Percentiles rank a stretch among this genome's conserved stretches.
Evolutionary conservation across 1,284 basidiomycete genomes (phyloP).

Genomic region (Peniophora sp.): DNA sequence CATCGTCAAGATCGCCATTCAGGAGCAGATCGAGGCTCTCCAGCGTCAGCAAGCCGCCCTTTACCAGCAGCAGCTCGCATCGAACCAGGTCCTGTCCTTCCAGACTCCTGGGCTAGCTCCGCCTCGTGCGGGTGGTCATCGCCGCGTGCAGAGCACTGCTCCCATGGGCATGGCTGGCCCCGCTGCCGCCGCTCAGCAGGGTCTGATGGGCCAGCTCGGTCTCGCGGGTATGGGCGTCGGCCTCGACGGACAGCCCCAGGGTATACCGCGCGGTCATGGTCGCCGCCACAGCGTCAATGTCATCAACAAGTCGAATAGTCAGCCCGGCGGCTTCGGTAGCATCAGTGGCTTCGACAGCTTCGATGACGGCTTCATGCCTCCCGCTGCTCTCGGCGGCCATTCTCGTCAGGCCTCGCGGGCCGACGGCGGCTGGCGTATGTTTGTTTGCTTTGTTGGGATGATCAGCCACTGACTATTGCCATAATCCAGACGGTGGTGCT

Average conservation of each 20-base stretch:
- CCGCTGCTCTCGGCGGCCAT: conserved; percentile 53
- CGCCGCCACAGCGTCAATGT: conserved; percentile 94
- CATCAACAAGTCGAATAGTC: conserved; percentile 59
- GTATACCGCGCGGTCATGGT: conserved; percentile 77
- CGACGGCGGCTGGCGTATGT: conserved; percentile 85
- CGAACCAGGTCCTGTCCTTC: conserved; percentile 65
- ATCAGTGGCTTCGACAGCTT: conserved; percentile 59
- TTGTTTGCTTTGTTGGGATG: conserved; percentile 42
- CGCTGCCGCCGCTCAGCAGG: conserved; percentile 29
- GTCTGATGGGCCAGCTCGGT: conserved; percentile 64
- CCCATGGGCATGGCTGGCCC: conserved; percentile 45
- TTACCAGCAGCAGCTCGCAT: conserved; percentile 80
- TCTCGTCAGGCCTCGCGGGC: conserved; percentile 70
- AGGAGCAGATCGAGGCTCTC: conserved; percentile 84
- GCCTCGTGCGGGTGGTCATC: conserved; percentile 56
- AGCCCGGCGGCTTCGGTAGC: conserved; percentile 41
- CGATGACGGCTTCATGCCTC: conserved; percentile 66
- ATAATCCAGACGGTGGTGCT: conserved; percentile 58
- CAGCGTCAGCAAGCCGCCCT: conserved; percentile 86
- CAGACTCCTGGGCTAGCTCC: conserved; percentile 64
- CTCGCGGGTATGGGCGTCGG: conserved; percentile 42
- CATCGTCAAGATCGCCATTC: conserved; percentile 67
- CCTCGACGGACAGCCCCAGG: conserved; percentile 56
- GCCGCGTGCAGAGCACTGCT: conserved; percentile 84
- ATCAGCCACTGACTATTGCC: conserved; percentile 6